Percentiles rank a stretch among this genome's conserved stretches.
These are phyloP conservation scores for Stachybotrys elegans DNA, from an alignment of 2,329 filamentous ascomycete genomes.

Conservation along the genomic window DNA sequence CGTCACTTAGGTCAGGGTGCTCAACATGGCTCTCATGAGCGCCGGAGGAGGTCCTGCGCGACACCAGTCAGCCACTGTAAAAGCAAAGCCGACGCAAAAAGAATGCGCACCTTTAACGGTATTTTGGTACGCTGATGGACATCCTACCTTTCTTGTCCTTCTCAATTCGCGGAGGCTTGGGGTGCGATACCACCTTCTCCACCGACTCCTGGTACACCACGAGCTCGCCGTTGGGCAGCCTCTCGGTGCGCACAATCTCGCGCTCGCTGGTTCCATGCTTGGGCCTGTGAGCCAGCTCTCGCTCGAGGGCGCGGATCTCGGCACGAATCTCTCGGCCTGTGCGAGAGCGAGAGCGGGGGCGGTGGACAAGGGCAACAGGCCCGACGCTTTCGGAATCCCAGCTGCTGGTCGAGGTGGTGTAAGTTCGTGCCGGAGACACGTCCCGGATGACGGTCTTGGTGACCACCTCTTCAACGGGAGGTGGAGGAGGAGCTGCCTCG, in stretches of 20 bases:
- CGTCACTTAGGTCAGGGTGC: conserved; percentile 55
- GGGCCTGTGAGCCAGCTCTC: conserved; percentile 30
- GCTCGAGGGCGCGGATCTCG: conserved; percentile 68
- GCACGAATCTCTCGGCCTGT: conserved; percentile 62
- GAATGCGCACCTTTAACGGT: conserved; percentile 51
- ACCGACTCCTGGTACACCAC: conserved; percentile 59
- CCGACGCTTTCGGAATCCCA: conserved; percentile 23
- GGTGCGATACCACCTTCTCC: conserved; percentile 48
- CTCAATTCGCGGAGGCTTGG: conserved; percentile 64
- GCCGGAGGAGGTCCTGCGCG: conserved; percentile 56
- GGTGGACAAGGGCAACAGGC: conserved; percentile 33
- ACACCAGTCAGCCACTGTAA: conserved; percentile 24
- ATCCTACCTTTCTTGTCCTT: conserved; percentile 96
- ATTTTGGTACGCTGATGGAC: conserved; percentile 74
- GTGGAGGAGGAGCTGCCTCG: conserved; percentile 24
- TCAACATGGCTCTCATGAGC: conserved; percentile 65
- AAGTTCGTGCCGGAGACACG: conserved; percentile 39
- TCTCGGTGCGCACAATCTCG: conserved; percentile 52
- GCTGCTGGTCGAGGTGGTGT: conserved; percentile 25
- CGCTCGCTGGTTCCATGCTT: conserved; percentile 35
- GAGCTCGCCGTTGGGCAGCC: conserved; percentile 55
- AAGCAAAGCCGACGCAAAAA: conserved; percentile 11
- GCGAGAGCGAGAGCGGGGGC: conserved; percentile 37
- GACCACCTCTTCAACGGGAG: conserved; percentile 31
- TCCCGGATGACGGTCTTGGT: conserved; percentile 46